Conservation (phyloP, 306 rosid species). For the Ceratonia siliqua region DNA sequence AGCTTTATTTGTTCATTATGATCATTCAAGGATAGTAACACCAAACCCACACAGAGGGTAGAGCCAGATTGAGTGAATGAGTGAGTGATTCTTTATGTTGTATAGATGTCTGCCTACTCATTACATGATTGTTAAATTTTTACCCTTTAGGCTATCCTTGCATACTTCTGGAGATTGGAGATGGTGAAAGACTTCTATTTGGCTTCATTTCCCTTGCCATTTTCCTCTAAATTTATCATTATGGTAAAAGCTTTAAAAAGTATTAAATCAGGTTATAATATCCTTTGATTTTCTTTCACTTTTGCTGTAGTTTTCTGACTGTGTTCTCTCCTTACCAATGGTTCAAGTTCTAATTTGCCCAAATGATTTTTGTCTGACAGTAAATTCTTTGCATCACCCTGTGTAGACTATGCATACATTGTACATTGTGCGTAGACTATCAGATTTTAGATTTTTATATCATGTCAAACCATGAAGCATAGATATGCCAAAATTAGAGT, state of each 20-base stretch:
- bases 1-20: slow-evolving; percentile 29
- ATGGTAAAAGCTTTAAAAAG: slow-evolving; percentile 2
- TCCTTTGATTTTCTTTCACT: neutral
- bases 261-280: slow-evolving; percentile 21
- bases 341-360: too few relatives aligned
- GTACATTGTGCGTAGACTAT: too few relatives aligned
- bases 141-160: slow-evolving; percentile 23
- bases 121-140: slow-evolving; percentile 42
- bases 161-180: slow-evolving; percentile 36
- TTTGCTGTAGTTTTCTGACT: neutral
- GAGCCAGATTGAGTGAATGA: slow-evolving; percentile 12
- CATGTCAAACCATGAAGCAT: too few relatives aligned
- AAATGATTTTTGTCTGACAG: too few relatives aligned
- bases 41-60: slow-evolving; percentile 30
- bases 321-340: neutral
- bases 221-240: slow-evolving; percentile 28
- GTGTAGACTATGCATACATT: too few relatives aligned
- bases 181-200: slow-evolving; percentile 36
- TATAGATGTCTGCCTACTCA: slow-evolving; percentile 43
- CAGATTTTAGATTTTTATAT: too few relatives aligned
- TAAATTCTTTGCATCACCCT: too few relatives aligned
- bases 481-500: too few relatives aligned
- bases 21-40: slow-evolving; percentile 31
- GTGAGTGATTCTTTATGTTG: slow-evolving; percentile 46
- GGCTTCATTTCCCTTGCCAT: slow-evolving; percentile 31